Base-by-base conservation (phyloP, 768 basidiomycete genomes). In the Exsudoporus frostii region DNA sequence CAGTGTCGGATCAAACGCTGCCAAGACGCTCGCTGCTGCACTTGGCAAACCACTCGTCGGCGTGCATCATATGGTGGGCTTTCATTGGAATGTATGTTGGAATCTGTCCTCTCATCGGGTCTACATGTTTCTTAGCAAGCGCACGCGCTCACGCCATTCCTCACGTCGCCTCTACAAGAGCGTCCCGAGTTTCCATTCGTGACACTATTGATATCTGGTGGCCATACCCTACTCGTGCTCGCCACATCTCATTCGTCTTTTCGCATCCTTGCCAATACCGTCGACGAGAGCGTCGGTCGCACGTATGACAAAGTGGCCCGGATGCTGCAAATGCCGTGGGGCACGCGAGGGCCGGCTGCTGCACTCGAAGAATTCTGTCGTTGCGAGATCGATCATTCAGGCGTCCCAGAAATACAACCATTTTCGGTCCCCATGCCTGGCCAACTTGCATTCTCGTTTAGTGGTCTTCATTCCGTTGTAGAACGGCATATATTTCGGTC, bases 61-160 rank as follows among this genome's bases (percentile, higher is more conserved):
- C 4, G 90, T 97, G 7, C 92, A 98, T 70, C 95, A 98, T 63
- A 98, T 98, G 95, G 94, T 92, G 34, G 43, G 43, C 75, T 64
- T 38, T 27, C 29, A 1, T 32, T 20, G 11, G 33, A 25, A n/a
- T 37, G 8, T 15, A 4, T 29, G 17, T 32, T 9, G 9, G 7
- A 9, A 22, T 30, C 2, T n/a, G 5, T 20, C 45, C n/a, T 49
- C 37, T 38, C 51, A 33, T 33, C 5, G 19, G 4, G 1, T 2
- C 34, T 57, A 30, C 38, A 54, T 34, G 14, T 48, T 34, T 33
- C 29, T 38, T 60, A 94, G 92, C 93, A 95, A 91, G 95, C 90
- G 0, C 96, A 97, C 64, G 90, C 95, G 0, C 74, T 95, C 0
- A 95, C 91, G 0, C 78, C 88, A 0, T 69, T 90, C 24, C 77